Conservation (phyloP, 2,329 filamentous ascomycete species). For the Falciphora oryzae region DNA sequence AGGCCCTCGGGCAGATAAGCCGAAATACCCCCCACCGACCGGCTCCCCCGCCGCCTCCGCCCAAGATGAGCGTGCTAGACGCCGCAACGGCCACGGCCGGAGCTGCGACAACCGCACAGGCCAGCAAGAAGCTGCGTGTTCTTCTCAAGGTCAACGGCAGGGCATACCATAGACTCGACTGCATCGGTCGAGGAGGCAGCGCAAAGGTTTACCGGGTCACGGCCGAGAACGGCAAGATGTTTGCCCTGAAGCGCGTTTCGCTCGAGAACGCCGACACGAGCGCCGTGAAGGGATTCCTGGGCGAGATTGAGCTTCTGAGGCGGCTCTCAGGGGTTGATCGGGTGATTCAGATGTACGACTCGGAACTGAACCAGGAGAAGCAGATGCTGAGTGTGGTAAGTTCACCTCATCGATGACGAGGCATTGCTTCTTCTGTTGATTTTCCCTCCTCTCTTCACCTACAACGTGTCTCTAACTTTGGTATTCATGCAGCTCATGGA, state of each 20-base stretch:
- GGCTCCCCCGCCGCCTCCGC: conserved; percentile 73
- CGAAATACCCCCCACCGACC: conserved; percentile 71
- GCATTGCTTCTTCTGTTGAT: neutral
- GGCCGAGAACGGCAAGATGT: conserved; percentile 93
- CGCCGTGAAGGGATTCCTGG: conserved; percentile 82
- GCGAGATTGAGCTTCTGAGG: conserved; percentile 86
- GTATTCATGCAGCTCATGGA: conserved; percentile 73
- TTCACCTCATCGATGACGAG: conserved; percentile 16
- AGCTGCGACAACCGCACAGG: conserved; percentile 67
- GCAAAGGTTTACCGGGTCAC: conserved; percentile 95
- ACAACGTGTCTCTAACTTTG: neutral
- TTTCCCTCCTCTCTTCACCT: neutral
- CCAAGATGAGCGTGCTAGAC: conserved; percentile 96
- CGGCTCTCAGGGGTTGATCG: conserved; percentile 80
- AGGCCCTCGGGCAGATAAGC: conserved; percentile 46
- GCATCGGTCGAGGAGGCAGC: conserved; percentile 86
- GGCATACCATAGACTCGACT: conserved; percentile 82
- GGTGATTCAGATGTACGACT: conserved; percentile 86
- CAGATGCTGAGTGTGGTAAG: conserved; percentile 78
- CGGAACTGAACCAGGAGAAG: conserved; percentile 89
- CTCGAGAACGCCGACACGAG: conserved; percentile 82
- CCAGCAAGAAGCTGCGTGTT: conserved; percentile 65
- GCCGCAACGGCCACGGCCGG: conserved; percentile 80
- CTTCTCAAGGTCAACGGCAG: conserved; percentile 88
- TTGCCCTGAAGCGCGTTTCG: conserved; percentile 88